Percentiles rank a stretch among this genome's conserved stretches.
phyloP scores from a whole-genome alignment of 768 basidiomycete species.

The Mycena capillaripes region DNA sequence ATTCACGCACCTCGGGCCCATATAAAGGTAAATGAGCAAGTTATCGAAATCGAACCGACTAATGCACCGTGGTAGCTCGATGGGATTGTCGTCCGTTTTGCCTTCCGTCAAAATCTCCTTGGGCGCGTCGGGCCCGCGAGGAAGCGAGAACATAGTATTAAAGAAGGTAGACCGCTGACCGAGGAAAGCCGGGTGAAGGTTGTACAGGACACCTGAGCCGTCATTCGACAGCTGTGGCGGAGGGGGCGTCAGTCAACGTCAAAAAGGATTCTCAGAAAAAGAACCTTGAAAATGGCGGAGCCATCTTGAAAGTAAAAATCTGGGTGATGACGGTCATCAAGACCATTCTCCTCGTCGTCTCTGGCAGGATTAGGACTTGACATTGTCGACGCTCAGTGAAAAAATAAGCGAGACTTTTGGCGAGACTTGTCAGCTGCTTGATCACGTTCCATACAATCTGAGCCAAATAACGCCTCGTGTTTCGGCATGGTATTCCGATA shows the following conservation, averaged over 20 bases:
- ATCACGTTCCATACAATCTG: too few species aligned
- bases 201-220: background rate
- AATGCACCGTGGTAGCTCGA: background rate
- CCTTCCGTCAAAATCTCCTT: slow-evolving; percentile 1
- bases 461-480: too few species aligned
- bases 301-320: background rate
- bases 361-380: too few species aligned
- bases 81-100: slow-evolving; percentile 13
- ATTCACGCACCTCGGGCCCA: slow-evolving; percentile 6
- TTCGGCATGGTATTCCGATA: too few species aligned
- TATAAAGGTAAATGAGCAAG: slow-evolving; percentile 8
- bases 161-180: background rate
- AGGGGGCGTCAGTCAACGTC: background rate
- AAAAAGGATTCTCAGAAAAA: too few species aligned
- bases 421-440: too few species aligned
- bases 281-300: too few species aligned
- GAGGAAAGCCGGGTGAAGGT: slow-evolving; percentile 8
- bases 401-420: too few species aligned
- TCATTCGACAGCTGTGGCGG: background rate
- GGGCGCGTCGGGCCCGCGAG: background rate
- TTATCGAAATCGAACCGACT: background rate
- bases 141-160: slow-evolving; percentile 14
- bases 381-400: too few species aligned
- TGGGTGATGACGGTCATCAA: background rate
- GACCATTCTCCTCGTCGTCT: too few species aligned